These are phyloP conservation scores for Leccinum ochraceum DNA, from an alignment of 768 basidiomycete species.

Conservation along the genomic window DNA sequence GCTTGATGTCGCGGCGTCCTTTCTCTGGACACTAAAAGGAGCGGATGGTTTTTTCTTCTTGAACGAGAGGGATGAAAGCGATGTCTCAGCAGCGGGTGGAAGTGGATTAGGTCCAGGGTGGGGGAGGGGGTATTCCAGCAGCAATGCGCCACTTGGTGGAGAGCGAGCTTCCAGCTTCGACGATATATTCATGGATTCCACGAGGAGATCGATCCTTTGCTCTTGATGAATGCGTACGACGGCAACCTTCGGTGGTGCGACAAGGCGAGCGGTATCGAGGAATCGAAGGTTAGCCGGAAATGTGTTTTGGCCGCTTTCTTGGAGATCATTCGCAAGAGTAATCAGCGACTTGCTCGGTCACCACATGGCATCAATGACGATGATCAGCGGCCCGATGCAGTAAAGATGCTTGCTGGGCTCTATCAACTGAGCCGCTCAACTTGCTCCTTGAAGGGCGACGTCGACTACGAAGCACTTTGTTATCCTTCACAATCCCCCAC, in stretches of 20 bases:
- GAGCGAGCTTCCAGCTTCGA: conserved; percentile 39
- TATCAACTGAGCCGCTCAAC: neutral
- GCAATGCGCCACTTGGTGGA: conserved; percentile 53
- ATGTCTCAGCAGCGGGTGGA: conserved; percentile 19
- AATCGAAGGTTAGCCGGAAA: neutral
- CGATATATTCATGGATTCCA: conserved; percentile 33
- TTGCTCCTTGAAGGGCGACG: neutral
- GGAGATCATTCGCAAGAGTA: neutral
- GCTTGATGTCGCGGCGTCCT: too few species aligned
- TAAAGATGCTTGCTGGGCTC: neutral
- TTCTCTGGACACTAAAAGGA: too few species aligned
- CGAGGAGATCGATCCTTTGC: conserved; percentile 30
- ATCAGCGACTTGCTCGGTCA: neutral
- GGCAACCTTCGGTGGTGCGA: conserved; percentile 18
- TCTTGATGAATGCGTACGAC: conserved; percentile 32
- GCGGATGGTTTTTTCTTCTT: conserved; percentile 39
- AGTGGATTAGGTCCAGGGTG: conserved; percentile 37
- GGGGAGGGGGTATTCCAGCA: conserved; percentile 39
- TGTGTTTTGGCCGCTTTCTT: neutral
- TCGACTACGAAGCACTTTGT: neutral
- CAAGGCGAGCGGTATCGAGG: neutral
- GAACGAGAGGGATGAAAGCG: conserved; percentile 40
- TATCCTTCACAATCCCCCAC: neutral
- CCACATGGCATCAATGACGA: neutral
- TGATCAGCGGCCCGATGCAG: neutral